A percentile compares a stretch with the other conserved stretches of the same genome.
These are phyloP conservation scores for Colletotrichum salicis DNA, from an alignment of 2,329 filamentous ascomycete species.

Conservation along the genomic window DNA sequence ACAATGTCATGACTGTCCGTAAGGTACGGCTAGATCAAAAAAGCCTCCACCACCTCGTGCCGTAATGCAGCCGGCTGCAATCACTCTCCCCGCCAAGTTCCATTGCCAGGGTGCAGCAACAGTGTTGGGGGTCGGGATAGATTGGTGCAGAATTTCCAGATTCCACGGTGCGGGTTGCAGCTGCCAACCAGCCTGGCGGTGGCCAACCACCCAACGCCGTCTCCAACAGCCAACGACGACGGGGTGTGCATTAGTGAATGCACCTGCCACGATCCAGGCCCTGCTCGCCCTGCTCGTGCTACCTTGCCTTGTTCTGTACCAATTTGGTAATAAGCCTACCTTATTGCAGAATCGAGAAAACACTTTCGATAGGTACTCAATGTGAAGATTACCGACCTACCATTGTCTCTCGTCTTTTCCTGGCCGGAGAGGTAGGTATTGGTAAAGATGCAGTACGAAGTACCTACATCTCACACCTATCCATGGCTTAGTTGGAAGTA, in stretches of 20 bases:
- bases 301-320: background rate
- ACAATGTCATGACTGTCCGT: background rate
- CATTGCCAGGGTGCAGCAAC: background rate
- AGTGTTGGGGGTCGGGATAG: background rate
- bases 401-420: no score
- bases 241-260: background rate
- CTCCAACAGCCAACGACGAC: background rate
- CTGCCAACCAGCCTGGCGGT: constrained; percentile 6
- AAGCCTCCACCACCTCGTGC: background rate
- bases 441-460: constrained; percentile 14
- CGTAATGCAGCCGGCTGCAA: background rate
- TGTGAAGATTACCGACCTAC: no score
- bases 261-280: constrained; percentile 20
- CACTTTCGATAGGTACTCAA: background rate
- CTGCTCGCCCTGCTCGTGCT: background rate
- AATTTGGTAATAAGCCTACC: background rate
- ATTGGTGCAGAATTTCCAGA: background rate
- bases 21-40: constrained; percentile 2
- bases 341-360: background rate
- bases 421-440: constrained; percentile 5
- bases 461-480: background rate
- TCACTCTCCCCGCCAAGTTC: background rate
- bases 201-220: background rate
- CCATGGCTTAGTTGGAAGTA: background rate
- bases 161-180: constrained; percentile 5